These are phyloP conservation scores for Aleurites moluccanus DNA, from an alignment of 441 rosid species.

Conservation along the genomic window DNA sequence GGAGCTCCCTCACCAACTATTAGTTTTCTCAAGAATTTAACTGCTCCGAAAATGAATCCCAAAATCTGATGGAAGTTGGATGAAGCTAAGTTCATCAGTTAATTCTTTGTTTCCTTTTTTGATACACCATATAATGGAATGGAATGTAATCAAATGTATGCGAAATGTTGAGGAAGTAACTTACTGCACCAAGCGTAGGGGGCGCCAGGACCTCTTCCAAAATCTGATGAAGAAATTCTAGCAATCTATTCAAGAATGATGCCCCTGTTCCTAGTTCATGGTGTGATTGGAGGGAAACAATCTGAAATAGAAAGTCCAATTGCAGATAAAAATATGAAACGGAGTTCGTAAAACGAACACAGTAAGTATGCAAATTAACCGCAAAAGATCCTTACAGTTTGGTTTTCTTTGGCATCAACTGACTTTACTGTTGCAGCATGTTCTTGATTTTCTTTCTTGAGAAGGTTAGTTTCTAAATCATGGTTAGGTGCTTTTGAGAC, in stretches of 20 bases:
- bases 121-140: too few relatives aligned
- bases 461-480: slow-evolving; percentile 56
- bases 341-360: background rate
- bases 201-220: slow-evolving; percentile 69
- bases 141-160: background rate
- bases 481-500: slow-evolving; percentile 48
- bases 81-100: background rate
- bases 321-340: background rate
- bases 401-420: slow-evolving; percentile 33
- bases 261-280: slow-evolving; percentile 25
- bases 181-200: slow-evolving; percentile 82
- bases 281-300: slow-evolving; percentile 15
- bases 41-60: slow-evolving; percentile 75
- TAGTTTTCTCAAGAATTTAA: slow-evolving; percentile 61
- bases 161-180: slow-evolving; percentile 25
- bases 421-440: slow-evolving; percentile 28
- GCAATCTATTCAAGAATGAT: slow-evolving; percentile 36
- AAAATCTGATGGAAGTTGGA: slow-evolving; percentile 42
- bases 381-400: slow-evolving; percentile 29
- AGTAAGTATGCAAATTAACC: background rate
- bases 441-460: slow-evolving; percentile 37
- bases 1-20: slow-evolving; percentile 72
- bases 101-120: background rate
- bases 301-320: slow-evolving; percentile 15
- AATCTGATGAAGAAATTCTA: slow-evolving; percentile 48